Conservation (phyloP, 1,284 basidiomycete genomes). For the Golubevia pallescens region DNA sequence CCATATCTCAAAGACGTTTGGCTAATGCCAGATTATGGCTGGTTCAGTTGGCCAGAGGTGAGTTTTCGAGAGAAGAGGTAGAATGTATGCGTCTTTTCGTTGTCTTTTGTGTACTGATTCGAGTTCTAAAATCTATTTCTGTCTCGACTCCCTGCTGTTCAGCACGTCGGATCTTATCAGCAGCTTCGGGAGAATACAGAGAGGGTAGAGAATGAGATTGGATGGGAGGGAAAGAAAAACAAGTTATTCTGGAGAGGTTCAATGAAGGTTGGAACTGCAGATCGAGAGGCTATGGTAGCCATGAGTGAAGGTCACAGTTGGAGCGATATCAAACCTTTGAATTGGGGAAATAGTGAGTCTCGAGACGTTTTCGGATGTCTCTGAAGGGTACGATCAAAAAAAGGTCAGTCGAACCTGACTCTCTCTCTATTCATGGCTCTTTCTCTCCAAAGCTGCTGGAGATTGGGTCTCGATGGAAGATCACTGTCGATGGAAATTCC, state of each 20-base stretch:
- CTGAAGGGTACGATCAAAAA: too few relatives aligned
- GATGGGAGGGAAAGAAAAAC: slow-evolving; percentile 33
- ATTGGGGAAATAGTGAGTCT: slow-evolving; percentile 21
- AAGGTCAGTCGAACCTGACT: background rate
- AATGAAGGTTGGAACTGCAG: slow-evolving; percentile 46
- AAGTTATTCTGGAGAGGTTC: slow-evolving; percentile 52
- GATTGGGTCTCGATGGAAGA: slow-evolving; percentile 39
- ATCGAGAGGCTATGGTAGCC: slow-evolving; percentile 35
- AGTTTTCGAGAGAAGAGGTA: background rate
- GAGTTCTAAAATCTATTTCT: background rate
- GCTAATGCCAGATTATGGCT: slow-evolving; percentile 58
- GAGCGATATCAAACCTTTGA: slow-evolving; percentile 40
- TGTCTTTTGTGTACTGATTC: background rate
- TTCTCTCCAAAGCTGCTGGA: slow-evolving; percentile 8
- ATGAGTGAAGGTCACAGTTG: slow-evolving; percentile 30
- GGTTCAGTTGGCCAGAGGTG: slow-evolving; percentile 39
- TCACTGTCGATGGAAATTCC: slow-evolving; percentile 57
- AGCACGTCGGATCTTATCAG: slow-evolving; percentile 45
- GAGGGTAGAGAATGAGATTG: slow-evolving; percentile 23
- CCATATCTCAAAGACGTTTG: slow-evolving; percentile 47
- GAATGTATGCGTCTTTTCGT: too few relatives aligned
- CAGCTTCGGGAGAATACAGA: slow-evolving; percentile 34
- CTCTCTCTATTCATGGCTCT: background rate
- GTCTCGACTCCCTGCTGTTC: background rate
- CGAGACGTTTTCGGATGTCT: background rate